A percentile compares a stretch with the other conserved stretches of the same genome.
phyloP scores from a whole-genome alignment of 495 filamentous ascomycete species.

The Parmelia sp. region DNA sequence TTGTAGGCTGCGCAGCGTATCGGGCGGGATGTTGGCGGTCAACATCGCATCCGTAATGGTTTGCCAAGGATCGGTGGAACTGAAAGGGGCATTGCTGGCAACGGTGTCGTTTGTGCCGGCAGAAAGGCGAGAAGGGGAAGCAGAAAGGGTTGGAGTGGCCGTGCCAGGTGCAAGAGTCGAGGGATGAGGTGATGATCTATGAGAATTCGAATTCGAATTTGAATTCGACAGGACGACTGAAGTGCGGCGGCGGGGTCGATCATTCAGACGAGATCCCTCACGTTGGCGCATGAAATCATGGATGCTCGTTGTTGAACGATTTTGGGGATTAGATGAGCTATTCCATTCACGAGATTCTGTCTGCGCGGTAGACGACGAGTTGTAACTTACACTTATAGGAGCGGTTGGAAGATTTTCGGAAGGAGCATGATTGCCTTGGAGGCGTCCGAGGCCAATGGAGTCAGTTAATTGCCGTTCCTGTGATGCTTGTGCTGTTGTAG shows the following conservation, averaged over 20 bases:
- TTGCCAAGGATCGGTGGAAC: conserved; percentile 36
- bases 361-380: conserved; percentile 1
- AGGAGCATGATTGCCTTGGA: conserved; percentile 17
- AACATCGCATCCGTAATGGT: conserved; percentile 40
- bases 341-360: conserved; percentile 14
- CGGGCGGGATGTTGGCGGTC: conserved; percentile 28
- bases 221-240: conserved; percentile 43
- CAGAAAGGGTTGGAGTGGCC: conserved; percentile 23
- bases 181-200: conserved; percentile 18
- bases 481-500: conserved; percentile 30
- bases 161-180: conserved; percentile 25
- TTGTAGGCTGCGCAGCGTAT: conserved; percentile 23
- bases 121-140: conserved; percentile 29
- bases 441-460: conserved; percentile 35
- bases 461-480: conserved; percentile 55
- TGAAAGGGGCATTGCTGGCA: neutral
- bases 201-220: conserved; percentile 27
- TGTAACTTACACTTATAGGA: conserved; percentile 25
- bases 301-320: conserved; percentile 21
- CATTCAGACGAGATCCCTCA: conserved; percentile 25
- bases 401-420: neutral
- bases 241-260: conserved; percentile 39
- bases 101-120: conserved; percentile 10
- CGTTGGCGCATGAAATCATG: conserved; percentile 33
- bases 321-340: conserved; percentile 12